Evolutionary conservation across 2,329 filamentous ascomycete species (phyloP).

Genomic region (Diaporthe nobilis): DNA sequence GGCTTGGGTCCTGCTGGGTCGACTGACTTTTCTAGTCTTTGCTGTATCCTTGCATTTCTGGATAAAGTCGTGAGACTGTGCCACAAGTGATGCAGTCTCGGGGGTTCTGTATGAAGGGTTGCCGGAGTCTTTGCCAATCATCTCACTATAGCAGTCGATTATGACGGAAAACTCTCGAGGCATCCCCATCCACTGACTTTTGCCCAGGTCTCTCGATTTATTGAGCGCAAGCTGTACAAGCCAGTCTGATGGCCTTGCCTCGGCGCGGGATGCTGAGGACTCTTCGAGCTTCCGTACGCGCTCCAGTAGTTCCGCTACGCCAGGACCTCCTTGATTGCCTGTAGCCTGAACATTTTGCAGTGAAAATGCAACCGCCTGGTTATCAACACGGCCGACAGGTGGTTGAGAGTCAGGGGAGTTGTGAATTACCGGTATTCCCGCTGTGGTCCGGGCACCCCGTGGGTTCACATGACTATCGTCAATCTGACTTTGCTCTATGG

Average conservation of each 20-base stretch:
- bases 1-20: slow-evolving; percentile 51
- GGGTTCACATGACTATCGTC: too few species aligned
- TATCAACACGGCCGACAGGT: not conserved
- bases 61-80: slow-evolving; percentile 49
- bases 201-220: slow-evolving; percentile 53
- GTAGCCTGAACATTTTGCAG: too few species aligned
- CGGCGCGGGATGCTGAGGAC: not conserved
- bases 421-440: not conserved
- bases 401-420: not conserved
- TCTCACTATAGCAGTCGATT: slow-evolving; percentile 48
- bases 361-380: not conserved
- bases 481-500: not conserved
- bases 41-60: slow-evolving; percentile 53
- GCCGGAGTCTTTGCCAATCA: slow-evolving; percentile 42
- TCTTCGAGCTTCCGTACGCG: not conserved
- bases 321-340: not conserved
- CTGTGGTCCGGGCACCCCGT: not conserved
- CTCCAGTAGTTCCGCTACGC: not conserved
- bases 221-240: slow-evolving; percentile 49
- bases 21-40: slow-evolving; percentile 50
- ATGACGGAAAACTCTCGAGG: slow-evolving; percentile 50
- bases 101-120: slow-evolving; percentile 42
- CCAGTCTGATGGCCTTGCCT: not conserved
- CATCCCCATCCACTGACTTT: slow-evolving; percentile 51
- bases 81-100: slow-evolving; percentile 46